Percentiles rank a stretch among this genome's conserved stretches.
These are phyloP conservation scores for Abortiporus biennis DNA, from an alignment of 1,284 basidiomycete species.

Conservation along the genomic window DNA sequence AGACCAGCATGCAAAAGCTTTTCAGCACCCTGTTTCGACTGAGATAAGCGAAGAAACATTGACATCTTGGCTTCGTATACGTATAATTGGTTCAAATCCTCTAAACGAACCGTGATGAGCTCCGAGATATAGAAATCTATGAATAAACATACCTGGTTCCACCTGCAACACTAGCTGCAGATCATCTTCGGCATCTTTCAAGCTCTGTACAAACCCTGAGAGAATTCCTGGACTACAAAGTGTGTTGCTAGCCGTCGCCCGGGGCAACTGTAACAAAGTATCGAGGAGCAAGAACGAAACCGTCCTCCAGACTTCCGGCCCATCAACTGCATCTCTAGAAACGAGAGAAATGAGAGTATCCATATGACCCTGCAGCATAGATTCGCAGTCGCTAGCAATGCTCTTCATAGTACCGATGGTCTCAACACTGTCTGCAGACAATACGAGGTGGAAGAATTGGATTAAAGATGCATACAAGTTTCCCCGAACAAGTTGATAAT, in stretches of 20 bases:
- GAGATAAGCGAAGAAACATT: constrained; percentile 79
- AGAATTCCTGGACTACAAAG: constrained; percentile 78
- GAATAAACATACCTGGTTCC: constrained; percentile 71
- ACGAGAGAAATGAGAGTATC: constrained; percentile 79
- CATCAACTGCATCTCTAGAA: constrained; percentile 89
- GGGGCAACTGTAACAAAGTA: constrained; percentile 62
- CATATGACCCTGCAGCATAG: constrained; percentile 55
- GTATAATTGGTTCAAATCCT: constrained; percentile 87
- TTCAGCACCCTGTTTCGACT: constrained; percentile 80
- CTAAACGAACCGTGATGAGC: constrained; percentile 31
- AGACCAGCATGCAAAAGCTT: constrained; percentile 78
- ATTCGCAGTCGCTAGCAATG: constrained; percentile 58
- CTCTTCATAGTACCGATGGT: constrained; percentile 1
- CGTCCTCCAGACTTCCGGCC: constrained; percentile 95
- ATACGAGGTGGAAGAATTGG: constrained; percentile 79
- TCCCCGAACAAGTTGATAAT: constrained; percentile 88
- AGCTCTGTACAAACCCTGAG: constrained; percentile 74
- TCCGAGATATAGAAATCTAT: background rate
- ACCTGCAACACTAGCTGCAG: constrained; percentile 80
- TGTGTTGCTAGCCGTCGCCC: constrained; percentile 49
- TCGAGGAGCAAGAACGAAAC: constrained; percentile 87
- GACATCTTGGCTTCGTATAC: constrained; percentile 96
- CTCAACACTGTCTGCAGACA: constrained; percentile 16
- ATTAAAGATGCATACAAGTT: constrained; percentile 91
- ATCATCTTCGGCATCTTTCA: constrained; percentile 81